Evolutionary conservation across 192 early-diverging fungal genomes (phyloP).

Genomic region (Entomortierella beljakovae): DNA sequence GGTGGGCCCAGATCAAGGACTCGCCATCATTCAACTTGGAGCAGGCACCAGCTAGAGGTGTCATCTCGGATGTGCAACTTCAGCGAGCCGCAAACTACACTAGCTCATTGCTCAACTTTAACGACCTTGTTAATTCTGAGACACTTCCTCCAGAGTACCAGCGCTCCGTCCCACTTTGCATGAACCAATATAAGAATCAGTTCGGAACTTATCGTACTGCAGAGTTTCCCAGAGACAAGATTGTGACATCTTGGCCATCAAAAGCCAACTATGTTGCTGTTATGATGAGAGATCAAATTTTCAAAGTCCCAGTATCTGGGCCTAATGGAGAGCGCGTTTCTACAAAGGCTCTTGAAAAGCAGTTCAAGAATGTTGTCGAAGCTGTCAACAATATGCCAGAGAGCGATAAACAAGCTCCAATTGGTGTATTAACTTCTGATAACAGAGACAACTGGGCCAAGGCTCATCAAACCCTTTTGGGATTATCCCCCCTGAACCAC

Average conservation of each 20-base stretch:
- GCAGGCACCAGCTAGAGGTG: slow-evolving; percentile 56
- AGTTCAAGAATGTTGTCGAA: slow-evolving; percentile 54
- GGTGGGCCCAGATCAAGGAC: slow-evolving; percentile 83
- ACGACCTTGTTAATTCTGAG: slow-evolving; percentile 77
- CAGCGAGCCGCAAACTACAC: slow-evolving; percentile 80
- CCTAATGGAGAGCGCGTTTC: slow-evolving; percentile 73
- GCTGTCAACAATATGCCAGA: slow-evolving; percentile 56
- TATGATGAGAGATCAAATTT: slow-evolving; percentile 87
- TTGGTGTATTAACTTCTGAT: slow-evolving; percentile 87
- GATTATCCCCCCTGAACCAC: slow-evolving; percentile 56
- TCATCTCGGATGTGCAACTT: slow-evolving; percentile 82
- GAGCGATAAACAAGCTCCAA: slow-evolving; percentile 64
- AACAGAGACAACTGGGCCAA: slow-evolving; percentile 91
- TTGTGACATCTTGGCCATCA: slow-evolving; percentile 78
- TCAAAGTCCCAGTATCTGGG: slow-evolving; percentile 81
- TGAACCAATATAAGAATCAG: slow-evolving; percentile 93
- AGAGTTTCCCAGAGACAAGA: slow-evolving; percentile 71
- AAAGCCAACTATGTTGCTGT: slow-evolving; percentile 87
- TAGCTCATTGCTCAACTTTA: slow-evolving; percentile 76
- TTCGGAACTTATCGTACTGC: slow-evolving; percentile 88
- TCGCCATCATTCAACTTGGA: slow-evolving; percentile 59
- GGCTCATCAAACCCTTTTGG: slow-evolving; percentile 47
- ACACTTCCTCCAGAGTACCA: slow-evolving; percentile 75
- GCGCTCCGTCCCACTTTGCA: slow-evolving; percentile 83
- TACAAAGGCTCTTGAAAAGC: slow-evolving; percentile 56